phyloP scores from a whole-genome alignment of 305 asterid genomes.

The Fraxinus sp. region DNA sequence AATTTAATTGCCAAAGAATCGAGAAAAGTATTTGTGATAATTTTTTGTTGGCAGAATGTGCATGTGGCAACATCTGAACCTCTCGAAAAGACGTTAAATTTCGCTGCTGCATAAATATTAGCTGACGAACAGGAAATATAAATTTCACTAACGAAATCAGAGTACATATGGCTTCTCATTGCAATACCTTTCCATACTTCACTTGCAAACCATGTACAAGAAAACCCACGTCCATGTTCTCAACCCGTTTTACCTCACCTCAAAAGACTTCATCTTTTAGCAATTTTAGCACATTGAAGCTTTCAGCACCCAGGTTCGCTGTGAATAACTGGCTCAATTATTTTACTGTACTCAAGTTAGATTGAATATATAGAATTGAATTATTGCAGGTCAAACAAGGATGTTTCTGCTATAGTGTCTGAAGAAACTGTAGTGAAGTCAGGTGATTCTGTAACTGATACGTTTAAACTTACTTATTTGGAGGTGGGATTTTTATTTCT shows the following conservation, averaged over 20 bases:
- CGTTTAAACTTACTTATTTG: constrained; percentile 76
- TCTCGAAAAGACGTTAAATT: constrained; percentile 11
- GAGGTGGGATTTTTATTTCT: constrained; percentile 61
- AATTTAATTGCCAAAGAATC: neutral
- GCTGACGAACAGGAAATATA: neutral
- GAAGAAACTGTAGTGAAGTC: constrained; percentile 48
- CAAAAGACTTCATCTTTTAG: constrained; percentile 23
- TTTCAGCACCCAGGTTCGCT: constrained; percentile 48
- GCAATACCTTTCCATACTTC: constrained; percentile 40
- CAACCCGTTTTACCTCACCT: constrained; percentile 32
- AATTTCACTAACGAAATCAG: neutral
- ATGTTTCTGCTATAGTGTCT: constrained; percentile 55
- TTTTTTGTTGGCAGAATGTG: neutral
- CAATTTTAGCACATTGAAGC: constrained; percentile 33
- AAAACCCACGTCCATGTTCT: constrained; percentile 34
- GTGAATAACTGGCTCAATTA: neutral
- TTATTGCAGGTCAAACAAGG: constrained; percentile 40
- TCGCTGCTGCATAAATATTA: neutral
- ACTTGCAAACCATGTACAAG: constrained; percentile 33
- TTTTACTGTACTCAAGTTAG: neutral
- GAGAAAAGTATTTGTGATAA: neutral
- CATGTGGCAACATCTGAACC: constrained; percentile 9
- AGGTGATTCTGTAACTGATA: constrained; percentile 45
- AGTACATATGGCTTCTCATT: constrained; percentile 49
- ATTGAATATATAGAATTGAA: neutral